phyloP scores from a whole-genome alignment of 2,329 filamentous ascomycete species.

The Beauveria sp. region DNA sequence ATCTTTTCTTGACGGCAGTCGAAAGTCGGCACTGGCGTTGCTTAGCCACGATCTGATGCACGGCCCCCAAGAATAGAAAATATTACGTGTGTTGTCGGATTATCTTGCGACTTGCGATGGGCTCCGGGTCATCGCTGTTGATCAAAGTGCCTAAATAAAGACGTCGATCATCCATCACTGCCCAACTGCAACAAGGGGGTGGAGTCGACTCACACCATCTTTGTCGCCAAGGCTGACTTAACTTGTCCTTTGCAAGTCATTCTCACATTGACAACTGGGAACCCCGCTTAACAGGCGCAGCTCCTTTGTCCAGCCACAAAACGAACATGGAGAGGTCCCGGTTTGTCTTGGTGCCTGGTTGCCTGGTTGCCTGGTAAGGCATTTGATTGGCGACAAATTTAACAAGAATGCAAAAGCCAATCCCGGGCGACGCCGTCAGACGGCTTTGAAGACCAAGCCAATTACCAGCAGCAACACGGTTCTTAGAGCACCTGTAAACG shows the following conservation, averaged over 20 bases:
- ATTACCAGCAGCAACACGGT: no score
- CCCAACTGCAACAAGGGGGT: neutral
- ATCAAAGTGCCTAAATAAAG: neutral
- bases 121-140: neutral
- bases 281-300: neutral
- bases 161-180: neutral
- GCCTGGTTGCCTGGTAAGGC: neutral
- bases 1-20: neutral
- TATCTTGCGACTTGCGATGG: neutral
- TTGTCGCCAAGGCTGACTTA: neutral
- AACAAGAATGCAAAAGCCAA: neutral
- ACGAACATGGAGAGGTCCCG: neutral
- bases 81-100: conserved; percentile 7
- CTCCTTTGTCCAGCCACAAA: neutral
- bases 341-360: neutral
- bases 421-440: neutral
- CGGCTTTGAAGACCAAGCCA: no score
- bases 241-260: no score
- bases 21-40: neutral
- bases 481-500: no score
- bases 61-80: conserved; percentile 5
- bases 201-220: neutral
- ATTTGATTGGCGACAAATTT: neutral
- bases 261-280: neutral
- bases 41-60: conserved; percentile 1